These are phyloP conservation scores for Suzukiozyma palmioleophila DNA, from an alignment of 1,139 yeast genomes.

Conservation along the genomic window DNA sequence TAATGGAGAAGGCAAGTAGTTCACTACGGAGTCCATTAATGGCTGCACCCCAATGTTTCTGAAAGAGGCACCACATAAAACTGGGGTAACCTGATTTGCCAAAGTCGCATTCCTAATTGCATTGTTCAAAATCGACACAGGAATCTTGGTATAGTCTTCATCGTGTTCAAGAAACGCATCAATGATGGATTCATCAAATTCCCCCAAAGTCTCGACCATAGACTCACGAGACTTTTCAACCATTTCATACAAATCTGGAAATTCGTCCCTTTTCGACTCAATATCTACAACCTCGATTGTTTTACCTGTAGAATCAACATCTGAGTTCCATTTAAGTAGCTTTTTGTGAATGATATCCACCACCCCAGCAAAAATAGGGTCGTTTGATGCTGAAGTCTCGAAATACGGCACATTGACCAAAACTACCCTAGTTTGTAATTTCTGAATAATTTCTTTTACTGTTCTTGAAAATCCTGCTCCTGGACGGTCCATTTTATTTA, in stretches of 20 bases:
- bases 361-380: constrained; percentile 67
- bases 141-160: constrained; percentile 63
- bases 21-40: constrained; percentile 73
- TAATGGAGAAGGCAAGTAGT: constrained; percentile 77
- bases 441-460: constrained; percentile 77
- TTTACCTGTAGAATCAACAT: constrained; percentile 48
- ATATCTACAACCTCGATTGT: constrained; percentile 48
- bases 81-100: constrained; percentile 60
- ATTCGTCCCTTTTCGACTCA: constrained; percentile 19
- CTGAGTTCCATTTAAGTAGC: constrained; percentile 56
- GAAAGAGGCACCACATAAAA: constrained; percentile 90
- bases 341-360: constrained; percentile 73
- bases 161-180: constrained; percentile 72
- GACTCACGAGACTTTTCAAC: constrained; percentile 62
- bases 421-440: constrained; percentile 70
- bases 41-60: constrained; percentile 94
- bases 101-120: constrained; percentile 67
- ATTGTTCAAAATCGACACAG: constrained; percentile 43
- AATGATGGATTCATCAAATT: constrained; percentile 70
- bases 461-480: constrained; percentile 95
- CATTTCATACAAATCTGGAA: constrained; percentile 42
- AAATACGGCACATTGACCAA: constrained; percentile 79
- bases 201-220: constrained; percentile 78
- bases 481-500: constrained; percentile 93
- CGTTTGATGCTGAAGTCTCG: constrained; percentile 30